Base-by-base conservation (phyloP, 345 rosid species). In the Adansonia digitata region DNA sequence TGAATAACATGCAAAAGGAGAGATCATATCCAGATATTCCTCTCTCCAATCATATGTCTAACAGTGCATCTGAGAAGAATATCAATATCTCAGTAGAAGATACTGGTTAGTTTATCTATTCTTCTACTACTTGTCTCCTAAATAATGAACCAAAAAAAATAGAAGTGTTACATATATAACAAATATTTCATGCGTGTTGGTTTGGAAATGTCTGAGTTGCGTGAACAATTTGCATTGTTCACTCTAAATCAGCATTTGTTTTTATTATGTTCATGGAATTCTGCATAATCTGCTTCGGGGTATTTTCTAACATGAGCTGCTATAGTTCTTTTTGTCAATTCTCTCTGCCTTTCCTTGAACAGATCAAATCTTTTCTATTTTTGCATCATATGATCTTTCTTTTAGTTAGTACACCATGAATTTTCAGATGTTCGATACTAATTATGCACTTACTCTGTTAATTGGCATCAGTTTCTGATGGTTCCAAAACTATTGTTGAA, bases 71-170 rank as follows among this genome's bases (percentile, higher is more conserved):
- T 55, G 80, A 72, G 74, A 77, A 75, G 63, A 82, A 88, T 51
- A 71, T 8, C 12, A 69, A 84, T 71, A 77, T 39, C 69, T 82
- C 91, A 24, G 82, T 59, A 64, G 78, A 88, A 31, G 76, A 75
- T 64, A 62, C 82, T 48, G 83, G 97, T 92, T 43, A 79, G 86
- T 79, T 77, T 43, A 74, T 81, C 53, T 64, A 52, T 74, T 22
- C 59, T 42, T 35, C 31, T 29, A 11, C 66, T 42, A 52, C 22
- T 66, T 11, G 62, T 1, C 8, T 24, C 1, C n/a, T n/a, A 18
- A 52, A 52, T 20, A n/a, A 52, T 46, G 14, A 46, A 46, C 51
- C n/a, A n/a, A n/a, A 8, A 52, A 52, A n/a, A 18, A 6, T 15
- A 39, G 42, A 39, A 39, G 42, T 39, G 8, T 39, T 39, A 39